Evolutionary conservation across 495 filamentous ascomycete species (phyloP).

Genomic region (Articulospora tetracladia): DNA sequence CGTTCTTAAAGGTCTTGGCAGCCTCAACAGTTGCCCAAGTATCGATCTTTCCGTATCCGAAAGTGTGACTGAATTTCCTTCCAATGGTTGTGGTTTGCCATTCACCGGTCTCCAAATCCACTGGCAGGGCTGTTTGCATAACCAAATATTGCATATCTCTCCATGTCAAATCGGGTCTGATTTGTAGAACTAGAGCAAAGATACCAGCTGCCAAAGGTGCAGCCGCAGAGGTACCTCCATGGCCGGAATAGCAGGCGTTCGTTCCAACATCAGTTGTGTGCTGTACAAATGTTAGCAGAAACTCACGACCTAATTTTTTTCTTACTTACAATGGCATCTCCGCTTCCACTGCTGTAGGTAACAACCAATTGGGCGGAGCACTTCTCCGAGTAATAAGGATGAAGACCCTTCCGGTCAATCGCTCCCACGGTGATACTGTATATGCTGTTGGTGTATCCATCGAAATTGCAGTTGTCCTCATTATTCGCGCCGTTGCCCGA

Average conservation of each 20-base stretch:
- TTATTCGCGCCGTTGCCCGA: slow-evolving; percentile 87
- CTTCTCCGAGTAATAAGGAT: slow-evolving; percentile 91
- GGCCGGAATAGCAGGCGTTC: slow-evolving; percentile 68
- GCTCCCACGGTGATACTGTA: slow-evolving; percentile 97
- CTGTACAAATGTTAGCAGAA: slow-evolving; percentile 28
- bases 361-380: slow-evolving; percentile 95
- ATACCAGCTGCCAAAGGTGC: slow-evolving; percentile 89
- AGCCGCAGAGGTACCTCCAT: slow-evolving; percentile 96
- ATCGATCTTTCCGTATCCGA: slow-evolving; percentile 93
- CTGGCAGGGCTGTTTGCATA: slow-evolving; percentile 76
- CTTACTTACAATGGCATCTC: slow-evolving; percentile 68
- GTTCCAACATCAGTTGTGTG: slow-evolving; percentile 93
- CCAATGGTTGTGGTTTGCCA: slow-evolving; percentile 81
- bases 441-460: slow-evolving; percentile 98
- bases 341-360: slow-evolving; percentile 88
- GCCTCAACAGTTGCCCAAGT: slow-evolving; percentile 79
- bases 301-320: not conserved
- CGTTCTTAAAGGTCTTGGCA: slow-evolving; percentile 77
- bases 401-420: slow-evolving; percentile 77
- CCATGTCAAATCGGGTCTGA: slow-evolving; percentile 87
- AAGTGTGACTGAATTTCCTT: slow-evolving; percentile 86
- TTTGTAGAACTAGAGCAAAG: slow-evolving; percentile 84
- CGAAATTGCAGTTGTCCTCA: slow-evolving; percentile 98
- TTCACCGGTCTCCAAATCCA: slow-evolving; percentile 68
- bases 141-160: slow-evolving; percentile 91